phyloP scores from a whole-genome alignment of 495 filamentous ascomycete genomes.

The Coniosporium apollinis region DNA sequence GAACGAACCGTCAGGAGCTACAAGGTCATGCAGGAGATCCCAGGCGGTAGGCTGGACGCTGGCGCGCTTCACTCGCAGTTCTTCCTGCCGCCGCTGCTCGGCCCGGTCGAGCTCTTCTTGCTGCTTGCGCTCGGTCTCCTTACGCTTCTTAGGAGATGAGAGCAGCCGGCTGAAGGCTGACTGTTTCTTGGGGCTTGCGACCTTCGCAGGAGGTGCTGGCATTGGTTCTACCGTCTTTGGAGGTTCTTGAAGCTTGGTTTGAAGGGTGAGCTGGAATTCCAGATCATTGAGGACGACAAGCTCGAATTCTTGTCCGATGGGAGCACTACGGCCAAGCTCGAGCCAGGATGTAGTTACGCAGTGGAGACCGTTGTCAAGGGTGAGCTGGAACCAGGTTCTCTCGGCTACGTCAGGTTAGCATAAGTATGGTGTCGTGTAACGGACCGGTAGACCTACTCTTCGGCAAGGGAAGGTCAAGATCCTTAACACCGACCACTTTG shows the following conservation, averaged over 20 bases:
- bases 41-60: conserved; percentile 47
- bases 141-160: conserved; percentile 84
- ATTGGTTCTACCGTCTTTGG: conserved; percentile 33
- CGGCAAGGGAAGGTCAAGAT: conserved; percentile 79
- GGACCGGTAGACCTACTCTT: conserved; percentile 44
- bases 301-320: conserved; percentile 96
- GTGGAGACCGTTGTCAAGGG: conserved; percentile 90
- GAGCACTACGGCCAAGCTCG: conserved; percentile 79
- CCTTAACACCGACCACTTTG: conserved; percentile 92
- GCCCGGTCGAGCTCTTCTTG: conserved; percentile 55
- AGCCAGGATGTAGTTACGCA: conserved; percentile 95
- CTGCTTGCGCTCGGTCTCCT: conserved; percentile 71
- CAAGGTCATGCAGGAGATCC: conserved; percentile 71
- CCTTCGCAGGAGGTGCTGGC: conserved; percentile 39
- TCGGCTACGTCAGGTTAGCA: conserved; percentile 43
- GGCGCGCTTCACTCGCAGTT: conserved; percentile 44
- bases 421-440: neutral
- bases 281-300: conserved; percentile 91
- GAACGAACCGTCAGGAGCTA: conserved; percentile 83
- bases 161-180: conserved; percentile 86
- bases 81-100: conserved; percentile 43
- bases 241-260: conserved; percentile 80
- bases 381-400: conserved; percentile 81
- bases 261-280: conserved; percentile 91
- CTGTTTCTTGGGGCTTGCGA: conserved; percentile 36